Evolutionary conservation across 768 basidiomycete species (phyloP), one percentile per base, ranked within the genome.

Genomic region (Kwoniella sp.): DNA sequence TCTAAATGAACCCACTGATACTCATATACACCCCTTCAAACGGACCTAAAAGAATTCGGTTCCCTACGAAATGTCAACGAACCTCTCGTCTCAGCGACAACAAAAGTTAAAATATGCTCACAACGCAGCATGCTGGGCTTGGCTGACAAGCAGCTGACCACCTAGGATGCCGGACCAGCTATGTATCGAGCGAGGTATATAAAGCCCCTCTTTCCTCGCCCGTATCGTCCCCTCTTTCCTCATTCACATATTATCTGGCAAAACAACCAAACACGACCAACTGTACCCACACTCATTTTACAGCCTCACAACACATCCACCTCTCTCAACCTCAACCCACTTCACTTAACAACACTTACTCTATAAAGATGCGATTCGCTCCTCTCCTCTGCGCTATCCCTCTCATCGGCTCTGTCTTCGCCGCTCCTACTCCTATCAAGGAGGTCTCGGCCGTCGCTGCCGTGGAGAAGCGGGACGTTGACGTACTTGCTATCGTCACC

Each of bases 301-400:
- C 40, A 44, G 17, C 13, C 46, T n/a, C 13, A 57, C 26, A 44
- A 47, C 44, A 49, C 30, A 22, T 55, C 40, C n/a, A 25, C 40
- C 52, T 15, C 26, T 15, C 25, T 22, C 54, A 26, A 33, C 6
- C 22, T 52, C 21, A 46, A 10, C 40, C 40, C 3, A 44, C 17
- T 19, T 44, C 40, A 44, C 21, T 40, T 10, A 36, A 26, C 19
- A 44, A 29, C 12, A 26, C n/a, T n/a, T n/a, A n/a, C n/a, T n/a
- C n/a, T n/a, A 55, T 25, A 13, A 58, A 44, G 21, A 65, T 65
- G 64, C 36, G 64, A 52, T 59, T 65, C 58, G 51, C 64, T 55
- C 15, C 50, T 53, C 22, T 65, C 44, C 53, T 65, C 21, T 57
- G 60, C 33, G 64, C 64, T 60, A 36, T 65, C 10, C 64, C 64